These are phyloP conservation scores for Conringia planisiliqua DNA, from an alignment of 345 rosid genomes.

Conservation along the genomic window DNA sequence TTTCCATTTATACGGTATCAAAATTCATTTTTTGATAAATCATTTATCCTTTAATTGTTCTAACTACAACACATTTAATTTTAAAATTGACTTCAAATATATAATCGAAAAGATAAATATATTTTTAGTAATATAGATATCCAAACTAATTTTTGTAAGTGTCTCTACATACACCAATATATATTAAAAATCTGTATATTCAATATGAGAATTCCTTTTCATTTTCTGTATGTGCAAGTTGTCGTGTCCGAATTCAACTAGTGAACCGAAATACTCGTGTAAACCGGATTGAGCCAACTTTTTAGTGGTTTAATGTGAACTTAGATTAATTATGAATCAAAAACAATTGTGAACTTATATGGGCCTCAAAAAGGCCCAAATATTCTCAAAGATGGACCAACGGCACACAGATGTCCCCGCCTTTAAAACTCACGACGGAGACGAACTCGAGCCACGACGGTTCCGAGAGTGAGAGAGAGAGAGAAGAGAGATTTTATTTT, in stretches of 20 bases:
- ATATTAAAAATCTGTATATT: too few relatives aligned
- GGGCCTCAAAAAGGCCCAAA: constrained; percentile 23
- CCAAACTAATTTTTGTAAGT: too few relatives aligned
- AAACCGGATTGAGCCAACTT: not conserved
- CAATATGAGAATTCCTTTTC: too few relatives aligned
- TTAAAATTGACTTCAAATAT: too few relatives aligned
- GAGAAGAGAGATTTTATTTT: not conserved
- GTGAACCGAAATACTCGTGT: not conserved
- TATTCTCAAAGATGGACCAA: constrained; percentile 5
- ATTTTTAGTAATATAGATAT: too few relatives aligned
- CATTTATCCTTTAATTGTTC: too few relatives aligned
- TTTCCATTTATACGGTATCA: too few relatives aligned
- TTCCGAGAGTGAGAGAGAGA: constrained; percentile 4
- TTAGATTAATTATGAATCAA: not conserved
- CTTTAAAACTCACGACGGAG: constrained; percentile 32
- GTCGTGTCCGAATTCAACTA: not conserved
- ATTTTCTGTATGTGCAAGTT: too few relatives aligned
- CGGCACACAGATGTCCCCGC: constrained; percentile 36
- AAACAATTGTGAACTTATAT: not conserved
- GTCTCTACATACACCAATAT: too few relatives aligned
- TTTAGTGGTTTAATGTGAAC: not conserved
- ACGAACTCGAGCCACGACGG: constrained; percentile 21
- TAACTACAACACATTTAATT: too few relatives aligned
- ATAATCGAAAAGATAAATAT: too few relatives aligned
- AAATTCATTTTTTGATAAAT: too few relatives aligned